Evolutionary conservation across 208 protist species (phyloP).

Genomic region (Leptomonas seymouri): DNA sequence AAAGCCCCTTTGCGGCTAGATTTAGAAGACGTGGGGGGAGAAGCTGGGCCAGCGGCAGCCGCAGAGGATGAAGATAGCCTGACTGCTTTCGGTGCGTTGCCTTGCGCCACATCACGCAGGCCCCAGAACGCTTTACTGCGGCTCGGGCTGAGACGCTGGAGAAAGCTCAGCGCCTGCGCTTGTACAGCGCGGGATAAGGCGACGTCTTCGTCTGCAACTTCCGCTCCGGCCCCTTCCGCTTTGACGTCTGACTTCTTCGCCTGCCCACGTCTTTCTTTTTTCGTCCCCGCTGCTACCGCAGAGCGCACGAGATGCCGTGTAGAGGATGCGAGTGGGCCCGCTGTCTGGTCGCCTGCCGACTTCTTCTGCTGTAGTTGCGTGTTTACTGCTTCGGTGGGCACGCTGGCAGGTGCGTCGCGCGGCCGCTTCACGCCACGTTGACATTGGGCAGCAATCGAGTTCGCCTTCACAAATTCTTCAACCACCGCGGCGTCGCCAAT

Average conservation of each 20-base stretch:
- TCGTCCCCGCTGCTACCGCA: neutral
- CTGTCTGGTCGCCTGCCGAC: neutral
- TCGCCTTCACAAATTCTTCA: conserved; percentile 13
- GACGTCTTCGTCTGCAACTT: conserved; percentile 51
- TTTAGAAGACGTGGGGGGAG: neutral
- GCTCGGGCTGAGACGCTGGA: conserved; percentile 41
- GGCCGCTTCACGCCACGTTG: neutral
- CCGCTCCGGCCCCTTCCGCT: neutral
- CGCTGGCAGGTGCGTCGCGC: neutral
- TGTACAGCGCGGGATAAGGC: conserved; percentile 57
- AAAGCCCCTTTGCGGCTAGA: neutral
- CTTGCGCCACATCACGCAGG: conserved; percentile 62
- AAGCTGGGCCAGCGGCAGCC: conserved; percentile 1
- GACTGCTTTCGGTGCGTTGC: conserved; percentile 24
- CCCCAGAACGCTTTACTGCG: conserved; percentile 64
- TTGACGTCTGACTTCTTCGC: neutral
- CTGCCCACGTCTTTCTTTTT: conserved; percentile 2
- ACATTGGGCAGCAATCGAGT: neutral
- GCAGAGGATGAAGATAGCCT: neutral
- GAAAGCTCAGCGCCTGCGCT: conserved; percentile 48
- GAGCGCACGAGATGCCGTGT: neutral
- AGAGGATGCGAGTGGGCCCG: neutral
- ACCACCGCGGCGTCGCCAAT: conserved; percentile 9
- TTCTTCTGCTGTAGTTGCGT: neutral
- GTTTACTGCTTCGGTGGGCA: neutral